phyloP scores from a whole-genome alignment of 2,329 filamentous ascomycete species.

The Alternaria rosae region DNA sequence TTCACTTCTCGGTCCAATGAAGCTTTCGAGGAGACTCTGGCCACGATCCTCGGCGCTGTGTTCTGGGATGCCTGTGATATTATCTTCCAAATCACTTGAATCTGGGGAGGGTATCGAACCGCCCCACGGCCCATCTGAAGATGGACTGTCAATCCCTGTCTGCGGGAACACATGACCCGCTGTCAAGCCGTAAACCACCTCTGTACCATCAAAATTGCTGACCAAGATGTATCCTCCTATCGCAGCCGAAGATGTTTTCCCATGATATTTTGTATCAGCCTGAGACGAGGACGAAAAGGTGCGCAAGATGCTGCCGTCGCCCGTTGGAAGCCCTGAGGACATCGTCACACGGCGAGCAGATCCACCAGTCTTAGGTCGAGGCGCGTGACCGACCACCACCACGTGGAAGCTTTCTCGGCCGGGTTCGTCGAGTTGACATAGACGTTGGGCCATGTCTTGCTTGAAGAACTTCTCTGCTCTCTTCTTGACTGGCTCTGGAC shows the following conservation, averaged over 20 bases:
- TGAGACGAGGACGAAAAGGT: neutral
- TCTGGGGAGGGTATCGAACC: too few species aligned
- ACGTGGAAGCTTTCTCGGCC: constrained; percentile 6
- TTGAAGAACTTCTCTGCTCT: constrained; percentile 8
- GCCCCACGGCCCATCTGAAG: too few species aligned
- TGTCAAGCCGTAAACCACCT: too few species aligned
- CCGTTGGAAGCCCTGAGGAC: neutral
- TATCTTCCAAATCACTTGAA: too few species aligned
- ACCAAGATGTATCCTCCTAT: neutral
- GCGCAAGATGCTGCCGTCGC: neutral
- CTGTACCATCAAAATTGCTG: too few species aligned
- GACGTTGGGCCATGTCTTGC: neutral
- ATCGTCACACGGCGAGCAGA: neutral
- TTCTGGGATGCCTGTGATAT: too few species aligned
- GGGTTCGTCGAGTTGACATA: constrained; percentile 4
- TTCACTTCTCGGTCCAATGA: too few species aligned
- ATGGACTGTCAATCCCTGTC: too few species aligned
- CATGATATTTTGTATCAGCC: neutral
- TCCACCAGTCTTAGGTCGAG: neutral
- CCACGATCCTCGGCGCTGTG: too few species aligned
- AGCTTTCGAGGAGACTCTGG: too few species aligned
- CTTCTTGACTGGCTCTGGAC: neutral
- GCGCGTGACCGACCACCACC: neutral
- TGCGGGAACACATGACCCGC: too few species aligned
- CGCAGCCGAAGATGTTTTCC: neutral